phyloP scores from a whole-genome alignment of 257 asterid species.

The Solanum acaule region DNA sequence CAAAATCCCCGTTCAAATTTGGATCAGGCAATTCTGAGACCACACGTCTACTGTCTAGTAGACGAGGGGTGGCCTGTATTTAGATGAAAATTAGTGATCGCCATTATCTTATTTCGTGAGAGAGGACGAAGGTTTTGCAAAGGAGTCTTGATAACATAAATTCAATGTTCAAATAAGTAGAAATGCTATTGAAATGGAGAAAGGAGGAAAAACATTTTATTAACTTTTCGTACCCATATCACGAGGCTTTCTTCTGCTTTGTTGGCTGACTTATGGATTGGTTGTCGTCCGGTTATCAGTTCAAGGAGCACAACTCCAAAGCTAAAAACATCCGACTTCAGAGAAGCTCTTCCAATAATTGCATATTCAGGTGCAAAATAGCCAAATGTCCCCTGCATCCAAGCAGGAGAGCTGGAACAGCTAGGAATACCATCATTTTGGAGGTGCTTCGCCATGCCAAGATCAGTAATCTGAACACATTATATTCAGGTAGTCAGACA shows the following conservation, averaged over 20 bases:
- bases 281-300: conserved; percentile 71
- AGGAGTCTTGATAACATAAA: neutral
- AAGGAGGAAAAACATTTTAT: neutral
- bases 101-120: neutral
- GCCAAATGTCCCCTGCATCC: conserved; percentile 98
- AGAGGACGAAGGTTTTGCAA: neutral
- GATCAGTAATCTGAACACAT: conserved; percentile 76
- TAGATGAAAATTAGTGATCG: neutral
- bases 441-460: conserved; percentile 95
- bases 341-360: conserved; percentile 75
- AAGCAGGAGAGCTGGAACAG: conserved; percentile 75
- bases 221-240: conserved; percentile 63
- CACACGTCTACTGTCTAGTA: conserved; percentile 73
- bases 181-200: neutral
- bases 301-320: conserved; percentile 98
- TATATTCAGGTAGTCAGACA: neutral
- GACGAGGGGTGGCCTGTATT: conserved; percentile 68
- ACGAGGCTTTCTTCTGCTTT: conserved; percentile 79
- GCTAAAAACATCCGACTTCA: conserved; percentile 94
- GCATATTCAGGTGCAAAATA: conserved; percentile 97
- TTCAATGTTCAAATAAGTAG: neutral
- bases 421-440: conserved; percentile 60
- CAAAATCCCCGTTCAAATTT: conserved; percentile 42
- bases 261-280: conserved; percentile 50
- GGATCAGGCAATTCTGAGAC: conserved; percentile 82